Evolutionary conservation across 1,284 basidiomycete species (phyloP).

Genomic region (Ceratobasidium sp.): DNA sequence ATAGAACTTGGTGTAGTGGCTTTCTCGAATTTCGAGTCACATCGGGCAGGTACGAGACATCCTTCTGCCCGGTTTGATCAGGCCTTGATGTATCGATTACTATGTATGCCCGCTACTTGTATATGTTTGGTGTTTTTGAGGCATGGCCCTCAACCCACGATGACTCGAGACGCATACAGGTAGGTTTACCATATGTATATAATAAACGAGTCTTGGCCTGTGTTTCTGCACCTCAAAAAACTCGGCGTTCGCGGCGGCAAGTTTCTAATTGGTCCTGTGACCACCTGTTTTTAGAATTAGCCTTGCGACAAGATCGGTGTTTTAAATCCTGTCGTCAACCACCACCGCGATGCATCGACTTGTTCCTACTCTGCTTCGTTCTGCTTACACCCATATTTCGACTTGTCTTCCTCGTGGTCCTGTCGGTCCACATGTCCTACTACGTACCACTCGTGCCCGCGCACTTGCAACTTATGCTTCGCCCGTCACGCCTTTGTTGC

Average conservation of each 20-base stretch:
- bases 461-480: slow-evolving; percentile 13
- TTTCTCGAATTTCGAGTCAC: not conserved
- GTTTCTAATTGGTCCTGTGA: slow-evolving; percentile 12
- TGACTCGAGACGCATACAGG: slow-evolving; percentile 15
- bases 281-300: not conserved
- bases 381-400: not conserved
- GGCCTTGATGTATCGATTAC: not conserved
- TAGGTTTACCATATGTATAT: not conserved
- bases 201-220: not conserved
- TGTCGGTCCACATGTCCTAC: not conserved
- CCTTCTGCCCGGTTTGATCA: not conserved
- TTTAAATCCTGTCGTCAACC: not conserved
- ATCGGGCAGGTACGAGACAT: not conserved
- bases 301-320: not conserved
- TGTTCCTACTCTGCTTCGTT: slow-evolving; percentile 1
- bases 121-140: not conserved
- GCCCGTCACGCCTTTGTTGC: slow-evolving; percentile 5
- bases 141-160: not conserved
- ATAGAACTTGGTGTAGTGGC: not conserved
- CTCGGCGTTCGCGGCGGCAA: not conserved
- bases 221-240: not conserved
- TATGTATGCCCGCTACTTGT: not conserved
- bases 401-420: not conserved
- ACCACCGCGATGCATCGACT: slow-evolving; percentile 8
- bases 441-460: not conserved